Base-by-base conservation (phyloP, 768 basidiomycete species). In the Paxillus rubicundulus region DNA sequence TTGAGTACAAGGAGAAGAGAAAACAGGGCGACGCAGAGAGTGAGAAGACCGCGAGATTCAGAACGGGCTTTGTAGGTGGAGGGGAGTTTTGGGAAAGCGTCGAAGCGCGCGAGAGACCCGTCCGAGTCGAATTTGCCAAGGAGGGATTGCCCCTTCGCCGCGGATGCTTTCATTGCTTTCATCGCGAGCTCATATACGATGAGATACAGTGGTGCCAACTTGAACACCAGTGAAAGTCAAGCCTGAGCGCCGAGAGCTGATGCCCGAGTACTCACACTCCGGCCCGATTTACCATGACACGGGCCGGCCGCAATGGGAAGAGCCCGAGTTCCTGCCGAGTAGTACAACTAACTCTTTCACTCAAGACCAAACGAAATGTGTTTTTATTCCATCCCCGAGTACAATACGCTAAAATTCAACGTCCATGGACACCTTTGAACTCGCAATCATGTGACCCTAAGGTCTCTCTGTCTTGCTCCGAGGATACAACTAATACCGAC, bases 1-100 rank as follows among this genome's bases (percentile, higher is more conserved):
- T 96, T 95, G 54, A 92, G 77, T 50, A 94, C 79, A 17, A 96
- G 79, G 21, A 93, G 59, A 47, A 90, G 70, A 10, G 88, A 83
- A 41, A 92, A 57, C 40, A 87, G 58, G 7, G 75, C 69, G 48
- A 93, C 82, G 55, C 87, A 80, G 61, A 92, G 54, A 17, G 91
- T 93, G 70, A 91, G 76, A 68, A 92, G 82, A 10, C 92, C 92
- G 33, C 92, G 82, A 7, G 85, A 83, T 61, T 86, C 83, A 9
- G 89, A 87, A 50, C 87, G 84, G 27, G 84, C 66, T 67, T 86
- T 89, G 80, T 92, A 95, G 0, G 87, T 82, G 18, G 86, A 80
- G 10, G 87, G 86, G 12, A 92, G 76, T 70, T 94, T 92, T 44
- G 89, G 87, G 65, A 94, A 94, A 0, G 91, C 90, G 75, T 94